Base-by-base conservation (phyloP, 1,284 basidiomycete genomes). In the Leccinum ponderosum region DNA sequence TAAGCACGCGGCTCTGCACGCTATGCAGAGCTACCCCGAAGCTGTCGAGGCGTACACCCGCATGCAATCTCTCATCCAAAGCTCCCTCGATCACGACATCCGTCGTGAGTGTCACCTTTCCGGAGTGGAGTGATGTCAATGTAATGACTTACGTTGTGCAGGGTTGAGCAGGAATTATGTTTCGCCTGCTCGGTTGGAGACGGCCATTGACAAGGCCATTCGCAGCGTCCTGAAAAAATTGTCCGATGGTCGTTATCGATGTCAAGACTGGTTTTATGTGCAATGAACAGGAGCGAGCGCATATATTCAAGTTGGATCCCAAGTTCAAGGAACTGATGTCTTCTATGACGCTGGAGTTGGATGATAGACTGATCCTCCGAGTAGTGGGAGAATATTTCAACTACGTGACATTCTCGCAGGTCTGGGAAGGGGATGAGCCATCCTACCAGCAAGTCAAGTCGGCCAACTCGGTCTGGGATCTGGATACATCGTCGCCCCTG, bases 391-490 rank as follows among this genome's bases (percentile, higher is more conserved):
- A 53, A 22, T 53, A 5, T 22, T 53, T 53, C 31, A 31, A 8
- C 47, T 66, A 63, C 12, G 64, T 66, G 33, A 64, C 17, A 3
- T 53, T 59, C 8, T 59, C 58, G n/a, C 58, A 59, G 3, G 42
- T 59, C 5, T 48, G 56, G 58, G 15, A 48, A 47, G 31, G 17
- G 17, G 52, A 35, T 4, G 52, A 53, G 12, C 52, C 52, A 7
- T 33, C 17, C 2, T 53, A 25, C 52, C 52, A 53, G 31, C 29
- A 53, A 12, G 31, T 53, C 17, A 53, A 53, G 52, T 17, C 11
- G 12, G 52, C 20, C 11, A 33, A 53, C 3, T 53, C 31, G 27
- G 17, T 53, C 52, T 35, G 52, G 52, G 8, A 53, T 25, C 22
- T 53, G 31, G 48, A 51, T 25, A 11, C 15, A 7, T 53, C 52